Evolutionary conservation across 352 stramenopile species (phyloP).

Genomic region (Pythium coloratum): DNA sequence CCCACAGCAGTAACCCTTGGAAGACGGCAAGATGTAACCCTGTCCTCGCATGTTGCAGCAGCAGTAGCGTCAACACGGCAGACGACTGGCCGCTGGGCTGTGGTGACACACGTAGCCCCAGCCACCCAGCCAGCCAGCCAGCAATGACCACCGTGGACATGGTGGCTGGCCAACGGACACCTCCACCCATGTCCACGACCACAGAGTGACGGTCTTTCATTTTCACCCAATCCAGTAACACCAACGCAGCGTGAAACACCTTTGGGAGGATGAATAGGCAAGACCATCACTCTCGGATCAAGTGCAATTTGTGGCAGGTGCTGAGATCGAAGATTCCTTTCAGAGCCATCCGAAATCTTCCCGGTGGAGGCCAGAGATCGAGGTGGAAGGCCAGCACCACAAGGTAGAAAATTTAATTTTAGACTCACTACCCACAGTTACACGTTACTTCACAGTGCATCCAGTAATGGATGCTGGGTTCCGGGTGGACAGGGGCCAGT

Average conservation of each 20-base stretch:
- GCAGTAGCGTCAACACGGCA: background rate
- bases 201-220: conserved; percentile 16
- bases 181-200: conserved; percentile 17
- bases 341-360: conserved; percentile 13
- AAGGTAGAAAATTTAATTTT: background rate
- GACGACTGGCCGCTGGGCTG: background rate
- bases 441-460: background rate
- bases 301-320: background rate
- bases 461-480: conserved; percentile 6
- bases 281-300: background rate
- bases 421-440: background rate
- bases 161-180: conserved; percentile 17
- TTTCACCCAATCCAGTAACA: background rate
- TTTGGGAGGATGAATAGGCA: background rate
- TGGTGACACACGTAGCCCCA: conserved; percentile 6
- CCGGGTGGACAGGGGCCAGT: conserved; percentile 1
- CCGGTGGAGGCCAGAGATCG: background rate
- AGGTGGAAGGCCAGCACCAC: conserved; percentile 4
- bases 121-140: conserved; percentile 3
- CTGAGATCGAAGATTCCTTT: conserved; percentile 20
- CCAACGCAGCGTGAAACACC: conserved; percentile 1
- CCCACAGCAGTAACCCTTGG: background rate
- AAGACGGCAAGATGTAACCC: background rate
- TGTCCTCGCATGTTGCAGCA: background rate
- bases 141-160: conserved; percentile 6